These are phyloP conservation scores for Globisporangium abappressorium DNA, from an alignment of 352 stramenopile genomes.

Conservation along the genomic window DNA sequence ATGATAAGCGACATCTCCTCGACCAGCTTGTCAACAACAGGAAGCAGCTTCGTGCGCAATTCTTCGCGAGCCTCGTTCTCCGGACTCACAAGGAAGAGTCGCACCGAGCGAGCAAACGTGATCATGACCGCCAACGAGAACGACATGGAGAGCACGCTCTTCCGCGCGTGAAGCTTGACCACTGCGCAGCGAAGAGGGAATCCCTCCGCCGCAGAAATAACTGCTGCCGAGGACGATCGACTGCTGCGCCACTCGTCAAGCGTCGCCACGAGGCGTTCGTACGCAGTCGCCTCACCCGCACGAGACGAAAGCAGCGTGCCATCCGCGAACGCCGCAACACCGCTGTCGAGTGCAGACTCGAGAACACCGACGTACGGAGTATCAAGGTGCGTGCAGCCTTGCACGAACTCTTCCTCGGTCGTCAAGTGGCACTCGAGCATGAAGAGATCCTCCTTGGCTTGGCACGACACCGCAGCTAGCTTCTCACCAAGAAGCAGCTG, in stretches of 20 bases:
- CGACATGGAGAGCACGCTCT: conserved; percentile 45
- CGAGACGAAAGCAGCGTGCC: conserved; percentile 48
- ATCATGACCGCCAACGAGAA: conserved; percentile 61
- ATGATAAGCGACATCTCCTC: conserved; percentile 45
- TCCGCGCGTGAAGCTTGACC: conserved; percentile 58
- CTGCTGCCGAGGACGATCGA: conserved; percentile 19
- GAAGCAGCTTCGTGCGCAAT: conserved; percentile 29
- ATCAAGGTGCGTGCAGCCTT: conserved; percentile 44
- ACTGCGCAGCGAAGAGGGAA: conserved; percentile 57
- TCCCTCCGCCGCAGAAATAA: conserved; percentile 30
- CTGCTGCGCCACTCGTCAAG: conserved; percentile 56
- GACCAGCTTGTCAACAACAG: conserved; percentile 37
- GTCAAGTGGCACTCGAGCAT: conserved; percentile 73
- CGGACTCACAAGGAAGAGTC: conserved; percentile 26
- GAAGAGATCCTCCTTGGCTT: conserved; percentile 70
- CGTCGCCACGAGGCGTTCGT: conserved; percentile 50
- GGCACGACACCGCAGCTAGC: conserved; percentile 50
- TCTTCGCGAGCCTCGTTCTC: conserved; percentile 25
- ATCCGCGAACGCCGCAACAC: conserved; percentile 52
- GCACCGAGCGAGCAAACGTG: conserved; percentile 36
- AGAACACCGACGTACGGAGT: conserved; percentile 36
- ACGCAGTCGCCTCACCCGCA: conserved; percentile 37
- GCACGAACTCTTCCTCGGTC: conserved; percentile 57
- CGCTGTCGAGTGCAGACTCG: conserved; percentile 56
- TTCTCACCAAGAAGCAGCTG: conserved; percentile 62